Evolutionary conservation across 768 basidiomycete genomes (phyloP).

Genomic region (Termitomyces sp.): DNA sequence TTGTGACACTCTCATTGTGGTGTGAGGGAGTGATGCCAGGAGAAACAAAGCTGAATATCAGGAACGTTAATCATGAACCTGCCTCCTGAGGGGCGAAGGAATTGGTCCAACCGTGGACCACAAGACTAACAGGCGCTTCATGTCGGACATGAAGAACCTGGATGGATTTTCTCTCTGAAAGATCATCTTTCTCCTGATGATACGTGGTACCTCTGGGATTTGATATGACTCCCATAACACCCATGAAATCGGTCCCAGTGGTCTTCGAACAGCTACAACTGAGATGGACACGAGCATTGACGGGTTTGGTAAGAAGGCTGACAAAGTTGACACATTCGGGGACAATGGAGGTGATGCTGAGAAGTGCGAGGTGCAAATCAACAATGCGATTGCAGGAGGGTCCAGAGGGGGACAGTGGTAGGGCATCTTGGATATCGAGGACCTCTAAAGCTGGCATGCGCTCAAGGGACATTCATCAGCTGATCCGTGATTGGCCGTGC

Average conservation of each 20-base stretch:
- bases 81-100: background rate
- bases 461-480: constrained; percentile 27
- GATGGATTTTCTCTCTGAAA: constrained; percentile 8
- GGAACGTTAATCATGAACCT: background rate
- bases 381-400: constrained; percentile 12
- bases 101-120: constrained; percentile 15
- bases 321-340: constrained; percentile 22
- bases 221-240: constrained; percentile 14
- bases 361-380: constrained; percentile 17
- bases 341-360: constrained; percentile 16
- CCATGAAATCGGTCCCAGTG: constrained; percentile 15
- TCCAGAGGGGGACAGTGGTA: constrained; percentile 22
- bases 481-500: constrained; percentile 25
- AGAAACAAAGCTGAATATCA: constrained; percentile 19
- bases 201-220: constrained; percentile 3
- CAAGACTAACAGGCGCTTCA: constrained; percentile 9
- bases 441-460: constrained; percentile 27
- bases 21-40: constrained; percentile 16
- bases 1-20: constrained; percentile 12
- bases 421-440: constrained; percentile 29
- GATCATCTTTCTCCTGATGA: constrained; percentile 4
- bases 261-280: constrained; percentile 14
- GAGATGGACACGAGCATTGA: constrained; percentile 13
- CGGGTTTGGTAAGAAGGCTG: constrained; percentile 18
- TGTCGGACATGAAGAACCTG: constrained; percentile 11